Evolutionary conservation across 2,329 filamentous ascomycete species (phyloP), one percentile per base, ranked within the genome.

Genomic region (Trichoderma brevicompactum): DNA sequence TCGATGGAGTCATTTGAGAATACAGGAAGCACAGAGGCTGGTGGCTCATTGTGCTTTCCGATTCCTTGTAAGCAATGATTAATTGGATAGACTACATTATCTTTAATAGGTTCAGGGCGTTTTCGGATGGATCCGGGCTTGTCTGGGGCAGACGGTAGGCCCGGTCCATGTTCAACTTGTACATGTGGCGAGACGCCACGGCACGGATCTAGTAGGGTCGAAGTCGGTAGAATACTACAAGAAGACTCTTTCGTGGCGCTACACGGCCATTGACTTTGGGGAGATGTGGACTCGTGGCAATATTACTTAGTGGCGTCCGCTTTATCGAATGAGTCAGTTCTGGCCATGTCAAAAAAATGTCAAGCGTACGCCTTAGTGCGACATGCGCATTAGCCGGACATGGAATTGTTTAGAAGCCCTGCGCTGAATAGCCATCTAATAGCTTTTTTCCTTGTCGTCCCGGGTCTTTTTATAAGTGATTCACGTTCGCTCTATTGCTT

Each of bases 1-100:
- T 75, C 70, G 5, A 58, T 71, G 19, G 69, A 73, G 23, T 67
- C 71, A 7, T 56, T 65, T 13, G 56, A 68, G 5, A 46, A n/a
- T 12, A 13, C 28, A 13, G 53, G 62, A 13, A 55, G 50, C 17
- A 48, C 64, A 8, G 68, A 69, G 61, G 48, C 62, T 5, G 66
- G 68, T 17, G 50, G 54, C 13, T 59, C 50, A 19, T 52, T 56
- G 50, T 48, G 52, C 32, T 55, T 58, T 32, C 44, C 62, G 13
- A 50, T 52, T 15, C 41, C 28, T 7, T 40, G 32, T 53, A 54
- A 38, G 60, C 56, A 62, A 28, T 43, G n/a, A 12, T 36, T 48
- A 32, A 38, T 19, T 13, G 28, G 41, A 17, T 34, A 48, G 56
- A 50, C 41, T 28, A n/a, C 44, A 43, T 44, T 41, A 41, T 58